Evolutionary conservation across 306 rosid genomes (phyloP).

Genomic region (Dryas alaskensis): DNA sequence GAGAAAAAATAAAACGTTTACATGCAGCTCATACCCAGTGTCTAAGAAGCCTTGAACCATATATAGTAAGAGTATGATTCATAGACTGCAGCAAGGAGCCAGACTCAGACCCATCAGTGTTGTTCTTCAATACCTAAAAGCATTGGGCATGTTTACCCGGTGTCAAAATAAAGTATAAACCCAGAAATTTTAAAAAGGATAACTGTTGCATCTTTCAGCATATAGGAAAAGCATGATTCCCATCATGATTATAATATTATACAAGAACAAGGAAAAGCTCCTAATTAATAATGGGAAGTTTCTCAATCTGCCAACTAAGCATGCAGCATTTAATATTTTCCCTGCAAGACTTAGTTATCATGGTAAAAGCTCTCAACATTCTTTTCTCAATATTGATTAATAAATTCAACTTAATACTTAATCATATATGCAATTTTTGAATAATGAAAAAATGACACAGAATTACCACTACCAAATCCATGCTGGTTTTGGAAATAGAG

Average conservation of each 20-base stretch:
- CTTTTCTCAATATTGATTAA: constrained; percentile 1
- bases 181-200: constrained; percentile 7
- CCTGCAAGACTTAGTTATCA: background rate
- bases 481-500: background rate
- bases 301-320: background rate
- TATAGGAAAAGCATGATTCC: background rate
- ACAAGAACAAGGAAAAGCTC: background rate
- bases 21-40: constrained; percentile 64
- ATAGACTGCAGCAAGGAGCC: constrained; percentile 84
- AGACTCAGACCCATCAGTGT: constrained; percentile 74
- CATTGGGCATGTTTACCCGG: constrained; percentile 22
- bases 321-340: background rate
- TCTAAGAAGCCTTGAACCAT: constrained; percentile 90
- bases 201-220: constrained; percentile 17
- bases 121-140: constrained; percentile 73
- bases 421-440: background rate
- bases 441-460: background rate
- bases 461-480: background rate
- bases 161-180: constrained; percentile 17
- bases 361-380: background rate
- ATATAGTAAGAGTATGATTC: constrained; percentile 83
- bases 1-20: constrained; percentile 14
- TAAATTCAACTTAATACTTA: background rate
- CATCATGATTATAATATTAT: background rate
- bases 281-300: background rate